phyloP scores from a whole-genome alignment of 495 filamentous ascomycete genomes.

The Xylaria castorea region DNA sequence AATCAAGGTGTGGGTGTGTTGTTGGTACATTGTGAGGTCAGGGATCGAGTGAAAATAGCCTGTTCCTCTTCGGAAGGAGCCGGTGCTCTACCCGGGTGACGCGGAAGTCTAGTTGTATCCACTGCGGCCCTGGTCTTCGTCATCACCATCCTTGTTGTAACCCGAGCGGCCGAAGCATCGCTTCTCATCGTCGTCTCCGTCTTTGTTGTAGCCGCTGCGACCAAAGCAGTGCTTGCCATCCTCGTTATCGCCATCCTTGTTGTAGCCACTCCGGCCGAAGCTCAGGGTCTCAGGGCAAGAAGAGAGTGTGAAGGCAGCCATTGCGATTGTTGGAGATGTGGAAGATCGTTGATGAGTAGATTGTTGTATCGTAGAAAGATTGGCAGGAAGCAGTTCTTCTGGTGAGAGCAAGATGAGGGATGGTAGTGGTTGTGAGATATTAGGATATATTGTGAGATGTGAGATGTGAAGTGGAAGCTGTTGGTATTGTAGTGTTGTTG shows the following conservation, averaged over 20 bases:
- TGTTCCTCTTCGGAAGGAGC: conserved; percentile 22
- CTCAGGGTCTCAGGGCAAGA: conserved; percentile 29
- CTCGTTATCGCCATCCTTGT: conserved; percentile 47
- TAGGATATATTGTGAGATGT: conserved; percentile 7
- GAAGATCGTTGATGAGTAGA: not conserved
- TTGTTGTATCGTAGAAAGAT: conserved; percentile 10
- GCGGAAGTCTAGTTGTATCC: conserved; percentile 28
- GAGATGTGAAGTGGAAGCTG: conserved; percentile 2
- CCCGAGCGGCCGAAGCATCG: conserved; percentile 53
- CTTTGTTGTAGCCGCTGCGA: conserved; percentile 59
- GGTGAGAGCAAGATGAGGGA: conserved; percentile 7
- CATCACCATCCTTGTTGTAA: conserved; percentile 49
- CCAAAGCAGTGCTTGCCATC: conserved; percentile 47
- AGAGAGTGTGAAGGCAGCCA: conserved; percentile 24
- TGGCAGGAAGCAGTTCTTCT: conserved; percentile 2
- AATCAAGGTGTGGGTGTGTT: conserved; percentile 17
- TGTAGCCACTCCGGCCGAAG: conserved; percentile 65
- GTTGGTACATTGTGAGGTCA: conserved; percentile 27
- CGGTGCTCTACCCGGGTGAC: not conserved
- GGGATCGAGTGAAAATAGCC: not conserved
- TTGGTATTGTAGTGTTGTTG: conserved; percentile 1
- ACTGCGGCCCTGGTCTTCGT: conserved; percentile 23
- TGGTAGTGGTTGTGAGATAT: not conserved
- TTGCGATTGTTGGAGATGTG: conserved; percentile 25
- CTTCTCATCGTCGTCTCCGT: conserved; percentile 47